Percentiles rank a stretch among this genome's conserved stretches.
phyloP scores from a whole-genome alignment of 169 alveolate genomes.

The Miamiensis avidus region DNA sequence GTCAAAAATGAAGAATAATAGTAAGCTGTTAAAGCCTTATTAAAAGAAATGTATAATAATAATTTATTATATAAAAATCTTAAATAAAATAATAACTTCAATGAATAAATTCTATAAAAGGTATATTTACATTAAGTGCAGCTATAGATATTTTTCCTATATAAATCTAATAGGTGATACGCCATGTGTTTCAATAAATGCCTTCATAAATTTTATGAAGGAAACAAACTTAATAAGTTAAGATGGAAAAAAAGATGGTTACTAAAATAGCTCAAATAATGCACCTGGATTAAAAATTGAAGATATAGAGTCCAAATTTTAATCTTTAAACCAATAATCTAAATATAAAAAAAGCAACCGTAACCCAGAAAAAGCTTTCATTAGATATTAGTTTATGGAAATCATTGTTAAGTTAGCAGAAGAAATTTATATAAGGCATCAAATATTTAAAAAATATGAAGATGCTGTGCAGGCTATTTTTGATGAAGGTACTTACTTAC shows the following conservation, averaged over 20 bases:
- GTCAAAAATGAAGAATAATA: slow-evolving; percentile 53
- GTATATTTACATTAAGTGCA: slow-evolving; percentile 32
- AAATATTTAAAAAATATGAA: slow-evolving; percentile 27
- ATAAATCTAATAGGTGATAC: slow-evolving; percentile 58
- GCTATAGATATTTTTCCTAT: slow-evolving; percentile 53
- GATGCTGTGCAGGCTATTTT: slow-evolving; percentile 51
- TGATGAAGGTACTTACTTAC: too few species aligned
- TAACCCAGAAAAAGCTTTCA: slow-evolving; percentile 69
- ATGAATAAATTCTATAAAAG: too few species aligned
- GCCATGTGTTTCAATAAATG: slow-evolving; percentile 55
- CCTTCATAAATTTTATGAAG: slow-evolving; percentile 62
- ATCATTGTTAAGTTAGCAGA: slow-evolving; percentile 56
- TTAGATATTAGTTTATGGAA: slow-evolving; percentile 68
- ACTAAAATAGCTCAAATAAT: too few species aligned
- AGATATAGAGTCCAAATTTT: slow-evolving; percentile 60
- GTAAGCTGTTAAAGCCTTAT: slow-evolving; percentile 39
- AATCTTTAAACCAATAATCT: slow-evolving; percentile 33
- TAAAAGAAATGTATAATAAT: slow-evolving; percentile 42
- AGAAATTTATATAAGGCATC: slow-evolving; percentile 54
- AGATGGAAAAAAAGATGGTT: too few species aligned
- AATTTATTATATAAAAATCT: too few species aligned
- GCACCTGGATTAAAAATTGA: slow-evolving; percentile 52
- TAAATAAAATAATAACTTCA: too few species aligned
- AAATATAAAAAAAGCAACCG: slow-evolving; percentile 29
- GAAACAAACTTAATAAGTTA: slow-evolving; percentile 55